phyloP scores from a whole-genome alignment of 352 stramenopile genomes.

The Phytopythium montanum region DNA sequence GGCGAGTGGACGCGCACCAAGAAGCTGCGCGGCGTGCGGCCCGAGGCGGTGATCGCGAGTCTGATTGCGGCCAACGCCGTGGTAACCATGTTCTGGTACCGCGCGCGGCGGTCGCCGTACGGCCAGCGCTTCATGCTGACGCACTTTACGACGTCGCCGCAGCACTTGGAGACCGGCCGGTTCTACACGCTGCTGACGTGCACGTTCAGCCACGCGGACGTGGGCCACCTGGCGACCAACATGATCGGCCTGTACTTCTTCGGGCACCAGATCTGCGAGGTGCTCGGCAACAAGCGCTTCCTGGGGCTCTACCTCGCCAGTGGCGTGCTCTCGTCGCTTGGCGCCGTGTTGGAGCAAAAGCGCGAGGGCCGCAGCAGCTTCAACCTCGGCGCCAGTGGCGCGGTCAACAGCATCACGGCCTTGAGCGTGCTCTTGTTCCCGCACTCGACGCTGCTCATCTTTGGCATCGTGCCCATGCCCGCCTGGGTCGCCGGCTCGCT shows the following conservation, averaged over 20 bases:
- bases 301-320: conserved; percentile 70
- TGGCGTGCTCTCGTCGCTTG: conserved; percentile 59
- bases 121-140: conserved; percentile 59
- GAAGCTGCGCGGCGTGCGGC: conserved; percentile 19
- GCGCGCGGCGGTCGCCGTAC: conserved; percentile 34
- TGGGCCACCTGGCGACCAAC: conserved; percentile 60
- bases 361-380: conserved; percentile 31
- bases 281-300: conserved; percentile 64
- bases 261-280: conserved; percentile 58
- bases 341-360: conserved; percentile 59
- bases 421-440: conserved; percentile 70
- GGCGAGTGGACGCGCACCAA: conserved; percentile 14
- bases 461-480: conserved; percentile 70
- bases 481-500: conserved; percentile 64
- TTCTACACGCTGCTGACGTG: conserved; percentile 77
- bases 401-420: conserved; percentile 75
- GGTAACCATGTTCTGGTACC: conserved; percentile 59
- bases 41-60: conserved; percentile 40
- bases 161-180: conserved; percentile 48
- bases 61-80: conserved; percentile 54
- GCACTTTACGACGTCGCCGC: conserved; percentile 73
- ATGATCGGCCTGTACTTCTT: conserved; percentile 82
- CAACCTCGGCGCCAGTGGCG: conserved; percentile 71
- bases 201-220: conserved; percentile 64
- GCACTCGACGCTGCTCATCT: conserved; percentile 69